A percentile compares a stretch with the other conserved stretches of the same genome.
Evolutionary conservation across 352 stramenopile genomes (phyloP).

Genomic region (Pythium chondricola): DNA sequence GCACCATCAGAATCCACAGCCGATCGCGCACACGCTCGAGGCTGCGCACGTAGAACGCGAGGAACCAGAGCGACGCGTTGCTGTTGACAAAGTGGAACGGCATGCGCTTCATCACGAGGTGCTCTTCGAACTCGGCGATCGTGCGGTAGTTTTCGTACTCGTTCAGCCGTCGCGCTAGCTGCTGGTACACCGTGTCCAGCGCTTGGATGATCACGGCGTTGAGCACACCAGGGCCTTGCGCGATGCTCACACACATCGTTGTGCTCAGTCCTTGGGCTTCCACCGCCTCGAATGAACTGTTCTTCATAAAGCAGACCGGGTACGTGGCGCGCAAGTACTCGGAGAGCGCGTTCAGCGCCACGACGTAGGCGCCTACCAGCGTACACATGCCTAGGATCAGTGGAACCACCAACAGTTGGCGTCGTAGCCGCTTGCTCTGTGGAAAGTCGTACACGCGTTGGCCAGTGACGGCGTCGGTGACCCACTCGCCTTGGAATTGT

Average conservation of each 20-base stretch:
- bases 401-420: slow-evolving; percentile 44
- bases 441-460: slow-evolving; percentile 49
- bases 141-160: slow-evolving; percentile 73
- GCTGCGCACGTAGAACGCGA: slow-evolving; percentile 54
- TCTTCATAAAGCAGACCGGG: slow-evolving; percentile 27
- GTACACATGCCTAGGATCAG: slow-evolving; percentile 54
- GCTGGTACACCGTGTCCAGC: slow-evolving; percentile 62
- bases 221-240: slow-evolving; percentile 51
- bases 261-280: slow-evolving; percentile 13
- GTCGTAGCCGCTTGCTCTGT: slow-evolving; percentile 42
- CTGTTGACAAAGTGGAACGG: slow-evolving; percentile 74
- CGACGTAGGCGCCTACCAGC: slow-evolving; percentile 45
- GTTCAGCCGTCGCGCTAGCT: slow-evolving; percentile 54
- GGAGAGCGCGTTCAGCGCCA: slow-evolving; percentile 50
- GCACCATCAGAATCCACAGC: slow-evolving; percentile 63
- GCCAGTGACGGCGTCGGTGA: slow-evolving; percentile 35
- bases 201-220: slow-evolving; percentile 60
- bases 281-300: not conserved
- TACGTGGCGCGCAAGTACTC: slow-evolving; percentile 37
- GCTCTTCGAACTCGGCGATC: slow-evolving; percentile 50
- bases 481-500: slow-evolving; percentile 51
- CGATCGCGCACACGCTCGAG: slow-evolving; percentile 53
- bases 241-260: slow-evolving; percentile 31
- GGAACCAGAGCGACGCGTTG: slow-evolving; percentile 65
- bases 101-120: slow-evolving; percentile 70